Evolutionary conservation across 257 asterid species (phyloP).

Genomic region (Gentiana dahurica): DNA sequence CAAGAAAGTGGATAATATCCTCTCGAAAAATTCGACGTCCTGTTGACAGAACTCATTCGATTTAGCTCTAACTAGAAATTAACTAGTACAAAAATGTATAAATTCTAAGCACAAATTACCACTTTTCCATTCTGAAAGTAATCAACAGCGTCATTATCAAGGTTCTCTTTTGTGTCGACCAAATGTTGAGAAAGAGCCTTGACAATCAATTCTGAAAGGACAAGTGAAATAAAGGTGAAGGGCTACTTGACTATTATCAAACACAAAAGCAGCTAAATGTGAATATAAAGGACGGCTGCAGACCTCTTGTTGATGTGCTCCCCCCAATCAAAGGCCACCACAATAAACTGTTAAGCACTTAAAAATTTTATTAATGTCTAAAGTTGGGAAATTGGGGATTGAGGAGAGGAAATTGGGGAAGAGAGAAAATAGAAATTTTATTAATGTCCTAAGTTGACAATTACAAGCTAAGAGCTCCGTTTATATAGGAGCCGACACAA

Average conservation of each 20-base stretch:
- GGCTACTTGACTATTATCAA: neutral
- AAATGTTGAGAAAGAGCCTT: slow-evolving; percentile 55
- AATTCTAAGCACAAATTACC: slow-evolving; percentile 20
- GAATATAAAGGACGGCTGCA: no score
- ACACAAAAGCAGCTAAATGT: neutral
- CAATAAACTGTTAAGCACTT: no score
- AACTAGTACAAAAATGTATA: neutral
- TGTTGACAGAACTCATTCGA: slow-evolving; percentile 12
- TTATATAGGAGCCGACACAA: no score
- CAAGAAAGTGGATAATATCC: slow-evolving; percentile 45
- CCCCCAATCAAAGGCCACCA: no score
- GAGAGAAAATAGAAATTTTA: no score
- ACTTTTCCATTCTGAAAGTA: slow-evolving; percentile 39
- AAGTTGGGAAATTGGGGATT: no score
- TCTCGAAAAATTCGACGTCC: slow-evolving; percentile 42
- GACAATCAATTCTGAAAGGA: slow-evolving; percentile 39
- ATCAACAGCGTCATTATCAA: slow-evolving; percentile 35
- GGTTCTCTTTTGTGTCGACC: slow-evolving; percentile 68
- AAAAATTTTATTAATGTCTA: no score
- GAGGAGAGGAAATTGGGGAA: no score
- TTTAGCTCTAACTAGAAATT: neutral
- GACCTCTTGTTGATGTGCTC: no score
- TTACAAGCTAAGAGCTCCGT: no score
- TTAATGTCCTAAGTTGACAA: no score
- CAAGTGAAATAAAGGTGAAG: neutral